Percentiles rank a stretch among this genome's conserved stretches.
Conservation (phyloP, 768 basidiomycete genomes). For the Gloeophyllum trabeum region DNA sequence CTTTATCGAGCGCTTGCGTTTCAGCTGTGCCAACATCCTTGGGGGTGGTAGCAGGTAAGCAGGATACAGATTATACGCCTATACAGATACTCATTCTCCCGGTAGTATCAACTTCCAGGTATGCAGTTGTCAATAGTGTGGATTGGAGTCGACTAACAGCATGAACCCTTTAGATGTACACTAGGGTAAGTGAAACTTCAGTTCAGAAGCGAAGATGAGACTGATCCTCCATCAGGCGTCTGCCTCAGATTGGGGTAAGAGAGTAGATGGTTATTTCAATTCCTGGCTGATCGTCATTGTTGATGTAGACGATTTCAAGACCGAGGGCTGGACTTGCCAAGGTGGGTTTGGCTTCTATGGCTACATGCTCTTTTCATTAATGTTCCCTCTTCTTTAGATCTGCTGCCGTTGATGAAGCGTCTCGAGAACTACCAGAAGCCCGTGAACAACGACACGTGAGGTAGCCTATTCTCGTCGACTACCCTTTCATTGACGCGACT, state of each 20-base stretch:
- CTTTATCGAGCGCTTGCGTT: background rate
- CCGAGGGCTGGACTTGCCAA: conserved; percentile 54
- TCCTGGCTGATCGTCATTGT: background rate
- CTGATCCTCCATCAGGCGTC: conserved; percentile 32
- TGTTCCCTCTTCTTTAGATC: conserved; percentile 26
- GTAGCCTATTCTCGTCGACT: background rate
- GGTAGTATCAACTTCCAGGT: conserved; percentile 64
- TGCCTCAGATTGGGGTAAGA: conserved; percentile 57
- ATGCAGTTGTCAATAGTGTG: too few species aligned
- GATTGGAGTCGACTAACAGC: too few species aligned
- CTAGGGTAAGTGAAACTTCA: conserved; percentile 27
- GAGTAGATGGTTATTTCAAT: background rate
- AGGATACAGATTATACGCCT: too few species aligned
- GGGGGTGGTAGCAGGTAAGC: conserved; percentile 45
- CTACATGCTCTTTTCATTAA: background rate
- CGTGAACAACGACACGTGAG: conserved; percentile 47
- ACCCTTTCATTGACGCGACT: background rate
- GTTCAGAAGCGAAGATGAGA: conserved; percentile 1
- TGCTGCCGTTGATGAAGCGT: conserved; percentile 63
- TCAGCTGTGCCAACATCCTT: conserved; percentile 45
- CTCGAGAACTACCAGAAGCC: conserved; percentile 75
- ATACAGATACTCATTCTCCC: too few species aligned
- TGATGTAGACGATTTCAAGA: conserved; percentile 56
- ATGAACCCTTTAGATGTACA: conserved; percentile 59
- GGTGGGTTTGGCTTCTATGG: conserved; percentile 21